These are phyloP conservation scores for Cyclotella kingstonii DNA, from an alignment of 108 stramenopile genomes.

Conservation along the genomic window DNA sequence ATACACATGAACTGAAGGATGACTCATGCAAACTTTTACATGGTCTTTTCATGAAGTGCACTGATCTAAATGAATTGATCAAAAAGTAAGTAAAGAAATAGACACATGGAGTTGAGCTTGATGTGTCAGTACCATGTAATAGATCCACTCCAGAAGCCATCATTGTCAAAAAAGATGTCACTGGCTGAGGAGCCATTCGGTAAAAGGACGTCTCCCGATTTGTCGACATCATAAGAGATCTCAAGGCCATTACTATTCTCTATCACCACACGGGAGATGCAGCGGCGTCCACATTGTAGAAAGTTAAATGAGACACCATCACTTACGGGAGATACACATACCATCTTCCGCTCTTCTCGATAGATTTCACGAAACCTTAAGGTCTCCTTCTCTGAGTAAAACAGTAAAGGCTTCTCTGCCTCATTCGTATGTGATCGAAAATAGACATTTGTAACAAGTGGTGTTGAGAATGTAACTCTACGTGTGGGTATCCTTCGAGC, in stretches of 20 bases:
- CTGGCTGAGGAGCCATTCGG: conserved; percentile 7
- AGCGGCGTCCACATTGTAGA: conserved; percentile 40
- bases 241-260: conserved; percentile 75
- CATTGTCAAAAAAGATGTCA: conserved; percentile 85
- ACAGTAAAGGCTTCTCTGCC: conserved; percentile 39
- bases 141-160: conserved; percentile 88
- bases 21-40: no score
- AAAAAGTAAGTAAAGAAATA: no score
- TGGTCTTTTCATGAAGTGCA: no score
- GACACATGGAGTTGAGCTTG: neutral
- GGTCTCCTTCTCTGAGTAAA: conserved; percentile 74
- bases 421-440: conserved; percentile 60
- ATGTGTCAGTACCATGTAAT: conserved; percentile 81
- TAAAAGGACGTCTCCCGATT: conserved; percentile 18
- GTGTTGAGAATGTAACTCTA: conserved; percentile 64
- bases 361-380: conserved; percentile 82
- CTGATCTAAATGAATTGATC: no score
- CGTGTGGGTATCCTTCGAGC: conserved; percentile 32
- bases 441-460: conserved; percentile 69
- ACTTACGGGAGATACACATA: conserved; percentile 24
- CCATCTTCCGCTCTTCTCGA: conserved; percentile 66
- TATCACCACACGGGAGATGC: conserved; percentile 80
- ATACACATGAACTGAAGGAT: no score
- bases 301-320: conserved; percentile 21
- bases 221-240: conserved; percentile 58